Percentiles rank a stretch among this genome's conserved stretches.
Evolutionary conservation across 2,329 filamentous ascomycete genomes (phyloP).

Genomic region (Fusarium xyrophilum): DNA sequence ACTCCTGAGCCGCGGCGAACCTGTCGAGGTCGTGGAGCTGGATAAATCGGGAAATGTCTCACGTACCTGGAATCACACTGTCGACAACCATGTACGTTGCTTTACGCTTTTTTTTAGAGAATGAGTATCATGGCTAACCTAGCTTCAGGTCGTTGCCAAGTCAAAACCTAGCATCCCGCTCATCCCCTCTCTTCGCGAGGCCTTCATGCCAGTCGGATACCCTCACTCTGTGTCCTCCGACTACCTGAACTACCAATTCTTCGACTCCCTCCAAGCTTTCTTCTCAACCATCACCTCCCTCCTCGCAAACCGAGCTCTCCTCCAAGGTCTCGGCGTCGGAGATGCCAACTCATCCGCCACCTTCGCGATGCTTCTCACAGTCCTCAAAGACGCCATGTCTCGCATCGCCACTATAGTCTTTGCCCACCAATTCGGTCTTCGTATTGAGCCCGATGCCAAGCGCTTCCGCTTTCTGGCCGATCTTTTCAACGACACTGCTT

Average conservation of each 20-base stretch:
- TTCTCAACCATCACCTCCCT: constrained; percentile 82
- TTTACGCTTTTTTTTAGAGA: neutral
- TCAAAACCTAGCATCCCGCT: constrained; percentile 37
- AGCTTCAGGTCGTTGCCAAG: constrained; percentile 35
- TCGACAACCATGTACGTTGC: constrained; percentile 36
- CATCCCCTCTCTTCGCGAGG: constrained; percentile 45
- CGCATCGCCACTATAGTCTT: constrained; percentile 86
- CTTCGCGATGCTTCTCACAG: constrained; percentile 79
- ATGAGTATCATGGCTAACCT: neutral
- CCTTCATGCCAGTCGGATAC: constrained; percentile 88
- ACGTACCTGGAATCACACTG: constrained; percentile 46
- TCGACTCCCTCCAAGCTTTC: constrained; percentile 83
- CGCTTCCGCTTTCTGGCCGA: constrained; percentile 87
- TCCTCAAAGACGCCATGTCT: constrained; percentile 82
- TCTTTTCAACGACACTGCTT: constrained; percentile 84
- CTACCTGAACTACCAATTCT: constrained; percentile 76
- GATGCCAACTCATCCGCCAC: constrained; percentile 81
- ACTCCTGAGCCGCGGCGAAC: constrained; percentile 36
- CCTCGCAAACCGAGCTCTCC: constrained; percentile 80
- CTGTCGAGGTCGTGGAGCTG: constrained; percentile 47
- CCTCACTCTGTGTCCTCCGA: constrained; percentile 85
- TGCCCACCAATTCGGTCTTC: constrained; percentile 79
- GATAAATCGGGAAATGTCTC: constrained; percentile 49
- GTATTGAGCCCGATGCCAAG: constrained; percentile 90
- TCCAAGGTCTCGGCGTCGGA: constrained; percentile 82